Evolutionary conservation across 305 asterid species (phyloP), one percentile per base, ranked within the genome.

Genomic region (Striga hermonthica): DNA sequence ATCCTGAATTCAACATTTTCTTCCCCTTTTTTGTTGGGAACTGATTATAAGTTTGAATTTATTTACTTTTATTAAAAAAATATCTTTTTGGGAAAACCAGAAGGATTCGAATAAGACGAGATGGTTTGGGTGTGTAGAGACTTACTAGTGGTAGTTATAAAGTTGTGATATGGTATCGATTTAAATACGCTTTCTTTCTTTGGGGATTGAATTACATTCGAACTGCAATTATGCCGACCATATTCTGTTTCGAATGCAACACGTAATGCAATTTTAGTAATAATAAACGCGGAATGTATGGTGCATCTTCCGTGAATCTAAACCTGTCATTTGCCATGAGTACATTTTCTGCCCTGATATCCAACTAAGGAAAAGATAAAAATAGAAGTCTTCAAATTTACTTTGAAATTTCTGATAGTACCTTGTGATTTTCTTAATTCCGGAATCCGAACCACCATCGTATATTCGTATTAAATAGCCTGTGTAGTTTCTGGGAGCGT

Each of bases 111-210:
- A 22, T 22, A 22, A 22, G 31, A 22, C 31, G 31, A 22, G 31
- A 22, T 22, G 31, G 31, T 22, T 22, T 22, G 31, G 31, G 31
- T 22, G 31, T 22, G 31, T 22, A 22, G n/a, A 53, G 34, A 43
- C 66, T 40, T 65, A 50, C 59, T 61, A 45, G 13, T 4, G 14
- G 45, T 47, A 45, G 15, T 52, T 52, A 15, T 47, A 36, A 67
- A 57, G 28, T 31, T 62, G 28, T 55, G 59, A 41, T 39, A 53
- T 48, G 49, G 53, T 47, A 45, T 11, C 12, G 12, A 45, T 45
- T 10, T 45, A 6, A 45, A 45, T 10, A 10, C 12, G 1, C 52
- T 9, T 11, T 45, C 6, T 2, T 45, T 10, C 14, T 45, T 9
- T 3, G 52, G 10, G 4, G 47, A 10, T 0, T 41, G 47, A 41